Conservation (phyloP, 2,329 filamentous ascomycete species). For the Corinectria fuckeliana region DNA sequence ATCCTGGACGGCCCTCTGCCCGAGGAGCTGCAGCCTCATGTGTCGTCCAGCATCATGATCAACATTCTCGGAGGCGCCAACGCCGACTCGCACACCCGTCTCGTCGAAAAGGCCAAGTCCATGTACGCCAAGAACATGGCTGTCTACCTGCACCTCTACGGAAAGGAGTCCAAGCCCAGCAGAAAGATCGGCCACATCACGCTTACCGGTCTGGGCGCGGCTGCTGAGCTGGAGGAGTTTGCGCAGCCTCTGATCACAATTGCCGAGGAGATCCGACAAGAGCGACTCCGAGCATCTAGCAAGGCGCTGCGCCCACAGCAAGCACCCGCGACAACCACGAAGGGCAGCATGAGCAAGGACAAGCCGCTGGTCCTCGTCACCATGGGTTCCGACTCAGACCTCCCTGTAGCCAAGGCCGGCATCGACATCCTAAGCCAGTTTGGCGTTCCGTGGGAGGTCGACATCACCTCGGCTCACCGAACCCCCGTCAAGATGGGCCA, state of each 20-base stretch:
- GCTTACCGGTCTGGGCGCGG: conserved; percentile 71
- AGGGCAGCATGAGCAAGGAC: neutral
- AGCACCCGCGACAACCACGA: conserved; percentile 19
- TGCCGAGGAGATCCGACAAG: conserved; percentile 65
- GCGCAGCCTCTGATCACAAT: conserved; percentile 73
- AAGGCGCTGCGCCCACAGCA: conserved; percentile 45
- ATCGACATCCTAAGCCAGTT: conserved; percentile 73
- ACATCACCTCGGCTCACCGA: conserved; percentile 82
- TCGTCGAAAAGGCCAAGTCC: conserved; percentile 54
- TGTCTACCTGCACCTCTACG: conserved; percentile 82
- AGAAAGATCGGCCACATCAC: conserved; percentile 97
- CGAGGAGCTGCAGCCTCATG: conserved; percentile 64
- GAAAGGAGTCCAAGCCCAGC: conserved; percentile 84
- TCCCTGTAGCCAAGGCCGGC: conserved; percentile 69
- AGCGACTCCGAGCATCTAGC: conserved; percentile 53
- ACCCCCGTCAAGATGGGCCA: conserved; percentile 74
- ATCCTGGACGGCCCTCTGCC: conserved; percentile 71
- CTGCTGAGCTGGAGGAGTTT: conserved; percentile 64
- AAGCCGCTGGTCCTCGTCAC: conserved; percentile 74
- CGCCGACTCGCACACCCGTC: conserved; percentile 64
- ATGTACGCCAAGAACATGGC: conserved; percentile 54
- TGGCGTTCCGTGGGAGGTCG: conserved; percentile 72
- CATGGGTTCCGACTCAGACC: conserved; percentile 84
- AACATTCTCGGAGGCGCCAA: conserved; percentile 78
- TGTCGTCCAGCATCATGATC: conserved; percentile 74